phyloP scores from a whole-genome alignment of 345 rosid species.

The Syzygium aqueum region DNA sequence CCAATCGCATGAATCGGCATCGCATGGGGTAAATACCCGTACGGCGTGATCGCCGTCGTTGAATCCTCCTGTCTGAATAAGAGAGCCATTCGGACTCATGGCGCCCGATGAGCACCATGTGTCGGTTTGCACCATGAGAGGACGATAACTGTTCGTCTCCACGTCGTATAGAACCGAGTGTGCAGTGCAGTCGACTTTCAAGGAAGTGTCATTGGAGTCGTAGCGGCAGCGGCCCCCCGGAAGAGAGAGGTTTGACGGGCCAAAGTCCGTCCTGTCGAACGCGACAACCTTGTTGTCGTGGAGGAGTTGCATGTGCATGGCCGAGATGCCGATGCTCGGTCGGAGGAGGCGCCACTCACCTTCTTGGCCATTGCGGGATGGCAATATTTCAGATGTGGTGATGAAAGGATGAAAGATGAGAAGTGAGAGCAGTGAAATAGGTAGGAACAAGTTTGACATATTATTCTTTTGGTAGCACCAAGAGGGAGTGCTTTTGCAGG shows the following conservation, averaged over 20 bases:
- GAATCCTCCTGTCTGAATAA: constrained; percentile 77
- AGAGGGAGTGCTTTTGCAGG: background rate
- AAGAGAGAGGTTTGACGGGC: constrained; percentile 63
- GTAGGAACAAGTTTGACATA: constrained; percentile 9
- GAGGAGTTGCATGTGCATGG: constrained; percentile 93
- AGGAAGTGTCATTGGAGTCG: constrained; percentile 25
- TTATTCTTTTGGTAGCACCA: background rate
- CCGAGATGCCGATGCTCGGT: constrained; percentile 63
- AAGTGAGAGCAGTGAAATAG: constrained; percentile 5
- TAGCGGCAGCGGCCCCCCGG: constrained; percentile 35
- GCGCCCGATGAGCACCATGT: constrained; percentile 94
- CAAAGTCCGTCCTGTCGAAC: constrained; percentile 79
- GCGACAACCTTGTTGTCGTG: constrained; percentile 60
- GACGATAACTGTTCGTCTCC: constrained; percentile 37
- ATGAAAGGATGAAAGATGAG: background rate
- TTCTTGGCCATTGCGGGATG: background rate
- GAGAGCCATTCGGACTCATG: constrained; percentile 47
- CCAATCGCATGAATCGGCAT: constrained; percentile 46
- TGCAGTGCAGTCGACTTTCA: constrained; percentile 61
- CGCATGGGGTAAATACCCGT: constrained; percentile 49
- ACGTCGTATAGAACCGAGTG: constrained; percentile 73
- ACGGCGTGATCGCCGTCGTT: constrained; percentile 54
- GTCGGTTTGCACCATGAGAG: constrained; percentile 57
- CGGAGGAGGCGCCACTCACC: constrained; percentile 55
- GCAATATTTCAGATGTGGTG: background rate